A percentile compares a stretch with the other conserved stretches of the same genome.
phyloP scores from a whole-genome alignment of 345 rosid genomes.

The Boechera stricta region DNA sequence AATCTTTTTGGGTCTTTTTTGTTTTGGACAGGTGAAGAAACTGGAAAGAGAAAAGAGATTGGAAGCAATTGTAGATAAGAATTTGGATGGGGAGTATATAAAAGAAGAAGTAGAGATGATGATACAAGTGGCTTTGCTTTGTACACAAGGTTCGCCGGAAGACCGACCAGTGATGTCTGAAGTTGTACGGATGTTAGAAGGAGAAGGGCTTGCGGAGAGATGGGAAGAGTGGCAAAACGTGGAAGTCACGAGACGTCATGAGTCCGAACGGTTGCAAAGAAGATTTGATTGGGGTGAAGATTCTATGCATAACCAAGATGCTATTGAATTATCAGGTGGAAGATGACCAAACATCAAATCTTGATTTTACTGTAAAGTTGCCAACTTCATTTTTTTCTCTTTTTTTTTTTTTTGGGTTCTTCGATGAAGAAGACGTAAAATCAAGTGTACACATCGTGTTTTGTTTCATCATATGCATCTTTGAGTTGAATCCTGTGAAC shows the following conservation, averaged over 20 bases:
- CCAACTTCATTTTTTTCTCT: not conserved
- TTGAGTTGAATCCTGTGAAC: conserved; percentile 20
- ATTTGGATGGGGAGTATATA: conserved; percentile 58
- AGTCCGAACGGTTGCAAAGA: conserved; percentile 77
- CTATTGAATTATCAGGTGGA: conserved; percentile 91
- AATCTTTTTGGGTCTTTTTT: not conserved
- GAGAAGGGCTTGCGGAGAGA: conserved; percentile 94
- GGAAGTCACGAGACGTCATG: conserved; percentile 84
- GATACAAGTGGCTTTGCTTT: conserved; percentile 88
- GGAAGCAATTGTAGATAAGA: conserved; percentile 82
- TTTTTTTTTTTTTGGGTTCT: not conserved
- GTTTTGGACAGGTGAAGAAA: conserved; percentile 80
- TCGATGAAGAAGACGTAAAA: not conserved
- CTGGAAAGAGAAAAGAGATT: conserved; percentile 84
- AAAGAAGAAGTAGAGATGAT: conserved; percentile 85
- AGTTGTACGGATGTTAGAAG: conserved; percentile 95
- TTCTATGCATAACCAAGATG: conserved; percentile 78
- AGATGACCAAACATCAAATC: conserved; percentile 50
- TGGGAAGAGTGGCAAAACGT: conserved; percentile 98
- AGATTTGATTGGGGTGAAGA: conserved; percentile 90
- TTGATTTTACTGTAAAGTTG: conserved; percentile 29
- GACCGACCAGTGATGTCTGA: conserved; percentile 93
- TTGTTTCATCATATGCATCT: not conserved
- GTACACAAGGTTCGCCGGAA: conserved; percentile 89
- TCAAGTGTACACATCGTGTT: conserved; percentile 14